Evolutionary conservation across 306 rosid species (phyloP).

Genomic region (Gynostemma pentaphyllum): DNA sequence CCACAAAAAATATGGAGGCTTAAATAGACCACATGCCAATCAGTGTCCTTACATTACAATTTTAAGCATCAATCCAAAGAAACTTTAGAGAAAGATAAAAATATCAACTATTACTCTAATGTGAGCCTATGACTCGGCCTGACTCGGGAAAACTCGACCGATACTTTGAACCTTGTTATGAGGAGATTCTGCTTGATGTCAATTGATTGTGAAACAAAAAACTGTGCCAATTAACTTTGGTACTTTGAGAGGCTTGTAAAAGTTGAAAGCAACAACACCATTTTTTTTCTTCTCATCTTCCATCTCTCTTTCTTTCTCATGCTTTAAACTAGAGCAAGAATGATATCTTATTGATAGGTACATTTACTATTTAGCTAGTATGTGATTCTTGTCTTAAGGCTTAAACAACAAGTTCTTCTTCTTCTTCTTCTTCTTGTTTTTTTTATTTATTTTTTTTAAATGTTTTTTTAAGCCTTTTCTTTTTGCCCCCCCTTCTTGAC

Average conservation of each 20-base stretch:
- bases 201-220: too few relatives aligned
- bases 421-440: background rate
- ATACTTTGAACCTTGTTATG: too few relatives aligned
- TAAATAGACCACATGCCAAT: too few relatives aligned
- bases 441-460: background rate
- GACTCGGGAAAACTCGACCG: too few relatives aligned
- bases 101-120: too few relatives aligned
- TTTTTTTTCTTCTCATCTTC: background rate
- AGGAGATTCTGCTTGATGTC: too few relatives aligned
- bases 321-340: constrained; percentile 10
- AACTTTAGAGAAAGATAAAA: too few relatives aligned
- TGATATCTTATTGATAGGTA: constrained; percentile 6
- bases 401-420: constrained; percentile 6
- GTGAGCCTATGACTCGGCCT: too few relatives aligned
- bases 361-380: background rate
- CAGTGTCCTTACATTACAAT: too few relatives aligned
- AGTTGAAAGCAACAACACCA: constrained; percentile 4
- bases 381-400: background rate
- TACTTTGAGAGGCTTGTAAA: background rate
- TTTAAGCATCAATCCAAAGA: too few relatives aligned
- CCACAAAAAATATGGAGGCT: too few relatives aligned
- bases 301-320: background rate
- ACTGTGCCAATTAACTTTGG: too few relatives aligned
- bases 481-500: constrained; percentile 12
- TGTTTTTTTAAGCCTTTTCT: background rate